Evolutionary conservation across 371 early-diverging fungal genomes (phyloP), one percentile per base, ranked within the genome.

Genomic region (Batkoa obscura): DNA sequence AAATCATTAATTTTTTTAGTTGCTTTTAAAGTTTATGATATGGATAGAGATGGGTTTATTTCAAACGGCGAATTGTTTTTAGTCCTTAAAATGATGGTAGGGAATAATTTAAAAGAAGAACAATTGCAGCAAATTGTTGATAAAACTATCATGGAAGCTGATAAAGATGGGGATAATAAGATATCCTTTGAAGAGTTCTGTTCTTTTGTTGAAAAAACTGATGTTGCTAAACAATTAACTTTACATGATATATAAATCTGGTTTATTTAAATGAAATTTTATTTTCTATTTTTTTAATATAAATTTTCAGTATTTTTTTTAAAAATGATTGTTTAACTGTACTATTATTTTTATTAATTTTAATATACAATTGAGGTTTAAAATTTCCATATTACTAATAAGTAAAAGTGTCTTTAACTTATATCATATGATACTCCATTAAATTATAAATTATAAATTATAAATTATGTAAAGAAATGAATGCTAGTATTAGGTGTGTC

Each of bases 51-150:
- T 68, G 97, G 97, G 9, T 93, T 68, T 62, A 94, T 96, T 60
- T 91, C 93, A 33, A 96, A 95, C 64, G 95, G 95, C 50, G 98
- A 98, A 68, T 72, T 98, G 34, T 96, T 90, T 67, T 64, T 90
- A 37, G 96, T 94, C 0, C 74, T 98, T 34, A 94, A 93, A 72
- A 94, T 90, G 90, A 94, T 95, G 94, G 92, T 91, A 17, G 95
- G 96, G 6, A 88, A 83, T 68, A 93, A 94, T 65, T 72, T 98
- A 54, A 83, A 82, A 55, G 93, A 92, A 55, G 78, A 81, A 36
- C 96, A 95, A 68, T 77, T 98, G 38, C 97, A 98, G 66, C 97
- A 97, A 71, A 94, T 98, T 62, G 98, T 98, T 2, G 99, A 98
- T 74, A 96, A 96, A 74, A 95, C 97, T 8, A 95, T 98, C 55